Evolutionary conservation across 2,329 filamentous ascomycete species (phyloP).

Genomic region (Neocatenulostroma microsporum): DNA sequence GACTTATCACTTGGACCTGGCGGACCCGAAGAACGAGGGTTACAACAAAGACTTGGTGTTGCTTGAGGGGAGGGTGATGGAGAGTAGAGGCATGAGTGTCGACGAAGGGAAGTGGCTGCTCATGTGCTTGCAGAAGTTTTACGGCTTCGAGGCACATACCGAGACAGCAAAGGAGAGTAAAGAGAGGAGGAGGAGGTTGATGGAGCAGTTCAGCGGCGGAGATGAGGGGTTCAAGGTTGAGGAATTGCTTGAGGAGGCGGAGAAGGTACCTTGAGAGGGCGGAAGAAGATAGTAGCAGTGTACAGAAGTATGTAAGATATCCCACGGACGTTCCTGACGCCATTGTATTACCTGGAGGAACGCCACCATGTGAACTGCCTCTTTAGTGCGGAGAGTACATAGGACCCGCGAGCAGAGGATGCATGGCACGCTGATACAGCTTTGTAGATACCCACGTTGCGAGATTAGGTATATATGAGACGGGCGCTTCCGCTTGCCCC

Average conservation of each 20-base stretch:
- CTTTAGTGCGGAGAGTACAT: too few relatives aligned
- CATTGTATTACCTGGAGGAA: too few relatives aligned
- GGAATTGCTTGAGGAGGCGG: slow-evolving; percentile 77
- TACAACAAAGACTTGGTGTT: slow-evolving; percentile 74
- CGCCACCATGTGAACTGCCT: too few relatives aligned
- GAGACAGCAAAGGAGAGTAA: slow-evolving; percentile 63
- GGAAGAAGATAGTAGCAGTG: too few relatives aligned
- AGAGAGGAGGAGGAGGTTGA: slow-evolving; percentile 58
- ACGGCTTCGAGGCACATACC: slow-evolving; percentile 53
- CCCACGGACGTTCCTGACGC: too few relatives aligned
- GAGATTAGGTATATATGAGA: too few relatives aligned
- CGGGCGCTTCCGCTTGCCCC: too few relatives aligned
- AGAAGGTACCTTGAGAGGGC: slow-evolving; percentile 59
- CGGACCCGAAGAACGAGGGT: too few relatives aligned
- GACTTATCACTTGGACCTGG: slow-evolving; percentile 81
- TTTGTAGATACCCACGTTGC: too few relatives aligned
- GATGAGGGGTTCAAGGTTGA: slow-evolving; percentile 76
- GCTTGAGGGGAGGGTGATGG: slow-evolving; percentile 72
- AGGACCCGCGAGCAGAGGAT: too few relatives aligned
- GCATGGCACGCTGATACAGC: too few relatives aligned
- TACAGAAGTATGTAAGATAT: too few relatives aligned
- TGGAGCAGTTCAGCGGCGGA: slow-evolving; percentile 75
- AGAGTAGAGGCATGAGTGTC: slow-evolving; percentile 65
- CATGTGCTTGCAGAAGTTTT: slow-evolving; percentile 92
- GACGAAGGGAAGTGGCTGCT: slow-evolving; percentile 84